Evolutionary conservation across 768 basidiomycete genomes (phyloP).

Genomic region (Pleurotus giganteus): DNA sequence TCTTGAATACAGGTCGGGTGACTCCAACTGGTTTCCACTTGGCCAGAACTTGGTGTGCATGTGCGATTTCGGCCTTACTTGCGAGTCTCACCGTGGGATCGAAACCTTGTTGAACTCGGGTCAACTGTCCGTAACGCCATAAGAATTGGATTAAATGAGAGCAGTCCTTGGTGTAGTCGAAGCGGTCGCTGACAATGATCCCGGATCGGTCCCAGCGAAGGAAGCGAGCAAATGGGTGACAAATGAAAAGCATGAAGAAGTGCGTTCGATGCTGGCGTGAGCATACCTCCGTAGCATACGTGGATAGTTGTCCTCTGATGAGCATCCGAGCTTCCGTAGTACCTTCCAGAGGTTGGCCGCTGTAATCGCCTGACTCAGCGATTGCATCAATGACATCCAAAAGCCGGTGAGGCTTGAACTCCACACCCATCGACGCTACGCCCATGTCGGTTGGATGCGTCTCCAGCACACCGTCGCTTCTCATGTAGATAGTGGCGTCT

Average conservation of each 20-base stretch:
- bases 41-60: neutral
- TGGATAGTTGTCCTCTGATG: slow-evolving; percentile 20
- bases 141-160: slow-evolving; percentile 21
- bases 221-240: slow-evolving; percentile 22
- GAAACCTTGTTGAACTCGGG: neutral
- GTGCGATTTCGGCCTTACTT: neutral
- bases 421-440: no score
- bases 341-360: neutral
- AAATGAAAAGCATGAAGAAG: slow-evolving; percentile 28
- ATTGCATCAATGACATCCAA: neutral
- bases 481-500: neutral
- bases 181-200: slow-evolving; percentile 21
- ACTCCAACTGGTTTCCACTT: neutral
- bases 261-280: slow-evolving; percentile 28
- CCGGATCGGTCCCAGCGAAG: slow-evolving; percentile 35
- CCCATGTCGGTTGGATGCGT: neutral
- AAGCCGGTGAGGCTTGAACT: neutral
- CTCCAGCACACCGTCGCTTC: neutral
- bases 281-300: slow-evolving; percentile 21
- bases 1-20: neutral
- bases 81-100: neutral
- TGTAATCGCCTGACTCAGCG: neutral
- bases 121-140: slow-evolving; percentile 15
- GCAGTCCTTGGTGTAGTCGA: slow-evolving; percentile 20
- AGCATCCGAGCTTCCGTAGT: neutral